A percentile compares a stretch with the other conserved stretches of the same genome.
These are phyloP conservation scores for Neurospora intermedia DNA, from an alignment of 495 filamentous ascomycete species.

Conservation along the genomic window DNA sequence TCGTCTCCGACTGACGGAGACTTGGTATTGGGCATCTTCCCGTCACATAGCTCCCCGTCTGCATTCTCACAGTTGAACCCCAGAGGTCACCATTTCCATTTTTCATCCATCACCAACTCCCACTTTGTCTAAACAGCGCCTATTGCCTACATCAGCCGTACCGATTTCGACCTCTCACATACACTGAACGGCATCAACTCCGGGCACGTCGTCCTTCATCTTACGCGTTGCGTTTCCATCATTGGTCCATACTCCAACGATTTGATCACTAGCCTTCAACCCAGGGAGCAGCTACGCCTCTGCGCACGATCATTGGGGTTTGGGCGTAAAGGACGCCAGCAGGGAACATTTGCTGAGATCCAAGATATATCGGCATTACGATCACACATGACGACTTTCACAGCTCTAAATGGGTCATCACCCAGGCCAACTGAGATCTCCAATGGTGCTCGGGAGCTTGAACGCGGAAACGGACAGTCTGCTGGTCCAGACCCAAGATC, in stretches of 20 bases:
- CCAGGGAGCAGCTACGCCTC: neutral
- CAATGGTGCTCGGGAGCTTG: constrained; percentile 18
- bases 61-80: neutral
- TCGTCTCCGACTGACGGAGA: neutral
- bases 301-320: neutral
- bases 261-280: neutral
- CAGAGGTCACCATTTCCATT: neutral
- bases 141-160: constrained; percentile 2
- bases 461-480: constrained; percentile 14
- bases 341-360: neutral
- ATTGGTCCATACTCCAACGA: neutral
- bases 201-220: neutral
- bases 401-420: constrained; percentile 38
- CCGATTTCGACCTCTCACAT: neutral
- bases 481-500: constrained; percentile 20
- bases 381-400: constrained; percentile 37
- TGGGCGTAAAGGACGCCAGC: neutral
- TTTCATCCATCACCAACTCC: neutral
- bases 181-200: neutral
- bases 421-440: constrained; percentile 26
- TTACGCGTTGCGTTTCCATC: neutral
- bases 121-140: constrained; percentile 13
- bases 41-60: neutral
- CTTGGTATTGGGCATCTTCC: neutral
- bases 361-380: constrained; percentile 1